phyloP scores from a whole-genome alignment of 2,329 filamentous ascomycete species.

The Phaeosphaeriaceae sp. region DNA sequence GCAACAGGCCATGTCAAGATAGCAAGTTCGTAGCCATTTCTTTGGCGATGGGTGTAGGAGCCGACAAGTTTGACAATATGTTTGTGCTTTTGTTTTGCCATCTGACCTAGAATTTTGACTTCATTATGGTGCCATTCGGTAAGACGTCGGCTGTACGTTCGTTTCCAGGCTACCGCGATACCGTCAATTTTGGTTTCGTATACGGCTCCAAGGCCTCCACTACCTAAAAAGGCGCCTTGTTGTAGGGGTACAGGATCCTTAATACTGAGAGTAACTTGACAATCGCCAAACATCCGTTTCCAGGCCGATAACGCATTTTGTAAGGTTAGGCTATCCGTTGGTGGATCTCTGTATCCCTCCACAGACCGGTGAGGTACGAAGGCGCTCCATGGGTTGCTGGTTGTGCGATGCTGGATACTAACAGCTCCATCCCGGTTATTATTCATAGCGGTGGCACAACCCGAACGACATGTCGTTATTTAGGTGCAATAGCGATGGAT shows the following conservation, averaged over 20 bases:
- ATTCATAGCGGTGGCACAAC: too few relatives aligned
- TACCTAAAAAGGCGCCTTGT: conserved; percentile 24
- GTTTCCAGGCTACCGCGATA: conserved; percentile 27
- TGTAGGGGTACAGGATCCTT: conserved; percentile 2
- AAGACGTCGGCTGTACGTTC: conserved; percentile 16
- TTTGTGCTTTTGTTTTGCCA: conserved; percentile 10
- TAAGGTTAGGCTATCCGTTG: too few relatives aligned
- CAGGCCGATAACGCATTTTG: not conserved
- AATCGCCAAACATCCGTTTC: not conserved
- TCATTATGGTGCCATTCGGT: conserved; percentile 25
- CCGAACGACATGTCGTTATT: too few relatives aligned
- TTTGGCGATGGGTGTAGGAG: conserved; percentile 26
- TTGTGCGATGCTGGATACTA: too few relatives aligned
- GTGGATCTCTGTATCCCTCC: too few relatives aligned
- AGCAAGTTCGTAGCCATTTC: conserved; percentile 13
- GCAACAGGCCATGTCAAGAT: conserved; percentile 29
- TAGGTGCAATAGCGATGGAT: too few relatives aligned
- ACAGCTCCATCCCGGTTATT: too few relatives aligned
- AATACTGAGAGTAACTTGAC: not conserved
- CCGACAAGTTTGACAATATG: conserved; percentile 28
- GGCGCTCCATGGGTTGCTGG: too few relatives aligned
- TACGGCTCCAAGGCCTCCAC: conserved; percentile 26
- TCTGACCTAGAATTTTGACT: conserved; percentile 28
- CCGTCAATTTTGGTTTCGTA: conserved; percentile 25
- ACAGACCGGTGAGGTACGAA: too few relatives aligned